These are phyloP conservation scores for Annona squamosa DNA, from an alignment of 164 flowering plant genomes.

Conservation along the genomic window DNA sequence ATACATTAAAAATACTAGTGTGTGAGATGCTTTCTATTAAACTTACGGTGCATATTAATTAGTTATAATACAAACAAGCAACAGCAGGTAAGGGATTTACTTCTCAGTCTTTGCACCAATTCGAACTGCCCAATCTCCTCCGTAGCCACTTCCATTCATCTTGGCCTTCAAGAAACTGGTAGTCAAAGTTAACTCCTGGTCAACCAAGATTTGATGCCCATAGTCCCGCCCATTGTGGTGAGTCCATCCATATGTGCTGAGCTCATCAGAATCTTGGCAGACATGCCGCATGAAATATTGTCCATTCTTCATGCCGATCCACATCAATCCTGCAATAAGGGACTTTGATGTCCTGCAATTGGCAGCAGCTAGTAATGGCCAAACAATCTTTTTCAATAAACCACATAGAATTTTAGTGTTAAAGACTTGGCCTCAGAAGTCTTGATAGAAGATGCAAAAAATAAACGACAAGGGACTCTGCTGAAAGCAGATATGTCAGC, in stretches of 20 bases:
- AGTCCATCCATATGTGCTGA: slow-evolving; percentile 84
- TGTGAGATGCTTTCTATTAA: background rate
- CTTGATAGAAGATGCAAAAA: background rate
- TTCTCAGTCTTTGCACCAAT: slow-evolving; percentile 41
- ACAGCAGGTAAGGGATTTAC: slow-evolving; percentile 26
- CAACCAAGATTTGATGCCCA: slow-evolving; percentile 55
- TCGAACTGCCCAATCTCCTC: slow-evolving; percentile 96
- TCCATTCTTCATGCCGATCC: slow-evolving; percentile 88
- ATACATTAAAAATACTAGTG: background rate
- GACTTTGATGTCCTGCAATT: slow-evolving; percentile 79
- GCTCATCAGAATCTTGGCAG: slow-evolving; percentile 83
- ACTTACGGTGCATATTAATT: background rate
- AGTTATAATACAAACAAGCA: background rate
- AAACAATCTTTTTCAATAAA: background rate
- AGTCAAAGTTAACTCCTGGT: slow-evolving; percentile 26
- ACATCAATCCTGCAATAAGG: slow-evolving; percentile 88
- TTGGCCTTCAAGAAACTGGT: slow-evolving; percentile 76
- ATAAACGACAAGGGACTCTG: background rate
- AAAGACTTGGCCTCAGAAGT: background rate
- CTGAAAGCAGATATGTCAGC: background rate
- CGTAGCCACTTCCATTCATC: slow-evolving; percentile 68
- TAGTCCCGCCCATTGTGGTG: slow-evolving; percentile 91
- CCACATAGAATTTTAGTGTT: background rate
- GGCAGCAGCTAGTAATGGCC: background rate
- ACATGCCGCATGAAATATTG: slow-evolving; percentile 70